Conservation (phyloP, 495 filamentous ascomycete species). For the Lophium mytilinum region DNA sequence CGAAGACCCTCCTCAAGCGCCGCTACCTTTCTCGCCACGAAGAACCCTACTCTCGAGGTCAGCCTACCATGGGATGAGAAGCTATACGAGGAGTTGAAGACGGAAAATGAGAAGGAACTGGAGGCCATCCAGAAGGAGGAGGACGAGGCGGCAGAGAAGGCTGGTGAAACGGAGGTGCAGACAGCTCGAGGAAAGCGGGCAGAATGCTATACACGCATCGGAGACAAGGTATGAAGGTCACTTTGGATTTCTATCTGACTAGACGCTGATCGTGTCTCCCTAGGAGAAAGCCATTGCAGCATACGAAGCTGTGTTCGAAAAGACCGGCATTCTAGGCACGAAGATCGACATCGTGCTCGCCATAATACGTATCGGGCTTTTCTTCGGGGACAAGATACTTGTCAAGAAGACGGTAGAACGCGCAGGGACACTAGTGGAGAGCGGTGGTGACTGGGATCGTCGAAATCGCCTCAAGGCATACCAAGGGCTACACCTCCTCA, state of each 20-base stretch:
- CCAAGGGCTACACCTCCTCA: conserved; percentile 88
- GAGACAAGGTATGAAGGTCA: conserved; percentile 71
- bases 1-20: conserved; percentile 34
- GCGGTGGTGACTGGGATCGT: conserved; percentile 95
- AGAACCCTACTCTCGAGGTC: conserved; percentile 48
- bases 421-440: conserved; percentile 82
- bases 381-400: conserved; percentile 82
- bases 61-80: conserved; percentile 83
- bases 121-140: conserved; percentile 91
- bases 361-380: conserved; percentile 89
- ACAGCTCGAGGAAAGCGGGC: conserved; percentile 89
- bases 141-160: conserved; percentile 87
- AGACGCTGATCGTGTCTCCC: neutral
- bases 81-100: conserved; percentile 74
- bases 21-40: conserved; percentile 62
- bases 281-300: conserved; percentile 88
- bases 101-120: conserved; percentile 85
- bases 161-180: conserved; percentile 90
- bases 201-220: conserved; percentile 88
- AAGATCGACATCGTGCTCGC: conserved; percentile 96
- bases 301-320: conserved; percentile 87
- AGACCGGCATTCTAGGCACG: conserved; percentile 85
- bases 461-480: conserved; percentile 97
- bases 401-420: conserved; percentile 92
- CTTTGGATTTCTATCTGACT: neutral